Conservation (phyloP, 768 basidiomycete genomes). For the Panaeolus papilionaceus region DNA sequence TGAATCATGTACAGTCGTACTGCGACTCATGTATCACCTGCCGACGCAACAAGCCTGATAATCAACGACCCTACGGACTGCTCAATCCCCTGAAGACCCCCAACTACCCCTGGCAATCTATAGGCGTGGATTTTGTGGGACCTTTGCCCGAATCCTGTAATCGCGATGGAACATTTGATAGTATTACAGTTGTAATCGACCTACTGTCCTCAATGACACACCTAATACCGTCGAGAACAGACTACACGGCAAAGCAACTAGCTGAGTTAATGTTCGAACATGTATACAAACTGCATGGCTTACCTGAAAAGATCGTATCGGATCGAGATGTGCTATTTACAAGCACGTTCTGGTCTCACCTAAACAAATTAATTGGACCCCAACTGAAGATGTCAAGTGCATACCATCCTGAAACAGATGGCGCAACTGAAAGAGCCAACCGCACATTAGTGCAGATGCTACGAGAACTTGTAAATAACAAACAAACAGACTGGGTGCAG, state of each 20-base stretch:
- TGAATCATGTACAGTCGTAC: constrained; percentile 29
- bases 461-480: constrained; percentile 21
- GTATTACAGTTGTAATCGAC: constrained; percentile 36
- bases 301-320: constrained; percentile 44
- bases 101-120: constrained; percentile 33
- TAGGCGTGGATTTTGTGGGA: not conserved
- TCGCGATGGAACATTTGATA: constrained; percentile 31
- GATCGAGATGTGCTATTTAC: constrained; percentile 51
- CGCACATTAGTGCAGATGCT: constrained; percentile 36
- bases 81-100: constrained; percentile 34
- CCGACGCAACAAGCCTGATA: constrained; percentile 28
- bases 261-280: constrained; percentile 28
- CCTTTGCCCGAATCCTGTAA: constrained; percentile 14
- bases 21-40: constrained; percentile 36
- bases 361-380: constrained; percentile 31
- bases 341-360: constrained; percentile 44
- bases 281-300: constrained; percentile 44
- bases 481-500: constrained; percentile 36
- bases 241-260: not conserved
- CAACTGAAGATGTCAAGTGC: constrained; percentile 39
- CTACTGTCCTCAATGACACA: constrained; percentile 31
- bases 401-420: constrained; percentile 51
- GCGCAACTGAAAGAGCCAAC: constrained; percentile 43
- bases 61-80: constrained; percentile 33
- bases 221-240: constrained; percentile 34